Percentiles rank a stretch among this genome's conserved stretches.
Evolutionary conservation across 106 monocot genomes (phyloP).

Genomic region (Ottelia alismoides): DNA sequence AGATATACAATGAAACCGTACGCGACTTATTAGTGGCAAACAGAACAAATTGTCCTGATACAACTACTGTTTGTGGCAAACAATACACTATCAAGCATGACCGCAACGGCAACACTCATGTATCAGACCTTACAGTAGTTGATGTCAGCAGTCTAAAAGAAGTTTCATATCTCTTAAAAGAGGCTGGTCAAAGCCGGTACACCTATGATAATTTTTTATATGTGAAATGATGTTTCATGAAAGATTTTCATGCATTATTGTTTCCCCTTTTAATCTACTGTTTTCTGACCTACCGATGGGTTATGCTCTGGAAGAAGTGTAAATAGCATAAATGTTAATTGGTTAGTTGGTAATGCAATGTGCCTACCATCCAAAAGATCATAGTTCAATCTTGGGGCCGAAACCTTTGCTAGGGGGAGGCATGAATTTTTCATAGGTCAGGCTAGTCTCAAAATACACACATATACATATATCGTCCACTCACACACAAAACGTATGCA

Average conservation of each 20-base stretch:
- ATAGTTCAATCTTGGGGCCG: too few species aligned
- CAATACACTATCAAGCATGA: conserved; percentile 83
- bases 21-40: conserved; percentile 50
- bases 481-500: too few species aligned
- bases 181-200: conserved; percentile 86
- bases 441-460: too few species aligned
- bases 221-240: background rate
- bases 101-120: conserved; percentile 50
- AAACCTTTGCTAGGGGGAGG: too few species aligned
- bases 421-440: too few species aligned
- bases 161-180: conserved; percentile 48
- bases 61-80: conserved; percentile 21
- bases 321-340: too few species aligned
- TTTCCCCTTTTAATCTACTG: background rate
- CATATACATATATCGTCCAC: too few species aligned
- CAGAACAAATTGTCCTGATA: conserved; percentile 19
- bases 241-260: background rate
- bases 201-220: background rate
- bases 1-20: conserved; percentile 92
- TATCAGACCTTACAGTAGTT: conserved; percentile 71
- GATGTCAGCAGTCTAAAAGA: conserved; percentile 77
- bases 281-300: too few species aligned
- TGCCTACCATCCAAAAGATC: too few species aligned
- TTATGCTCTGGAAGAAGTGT: too few species aligned
- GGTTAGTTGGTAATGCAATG: too few species aligned